phyloP scores from a whole-genome alignment of 1,284 basidiomycete species.

The Apiotrichum akiyoshidainum region DNA sequence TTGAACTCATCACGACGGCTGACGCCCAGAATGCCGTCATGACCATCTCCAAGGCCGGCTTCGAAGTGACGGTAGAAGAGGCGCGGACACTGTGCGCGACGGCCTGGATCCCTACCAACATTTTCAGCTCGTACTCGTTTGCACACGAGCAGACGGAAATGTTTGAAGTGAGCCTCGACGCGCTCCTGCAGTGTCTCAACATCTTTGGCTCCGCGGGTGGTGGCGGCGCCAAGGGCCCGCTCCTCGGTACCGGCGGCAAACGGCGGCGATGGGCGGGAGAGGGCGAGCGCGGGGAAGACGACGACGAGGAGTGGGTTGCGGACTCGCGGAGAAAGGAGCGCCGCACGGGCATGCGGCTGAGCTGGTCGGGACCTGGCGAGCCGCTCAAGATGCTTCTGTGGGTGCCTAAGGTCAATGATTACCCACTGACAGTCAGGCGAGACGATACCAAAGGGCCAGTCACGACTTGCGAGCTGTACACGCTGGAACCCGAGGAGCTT shows the following conservation, averaged over 20 bases:
- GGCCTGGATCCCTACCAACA: conserved; percentile 73
- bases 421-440: conserved; percentile 56
- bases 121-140: conserved; percentile 75
- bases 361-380: conserved; percentile 72
- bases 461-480: conserved; percentile 81
- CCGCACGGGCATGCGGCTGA: conserved; percentile 75
- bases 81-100: conserved; percentile 72
- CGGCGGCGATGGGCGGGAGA: conserved; percentile 53
- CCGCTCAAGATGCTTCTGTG: conserved; percentile 77
- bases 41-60: conserved; percentile 64
- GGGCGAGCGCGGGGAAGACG: conserved; percentile 51
- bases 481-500: conserved; percentile 76
- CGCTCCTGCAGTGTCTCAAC: conserved; percentile 82
- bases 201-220: conserved; percentile 75
- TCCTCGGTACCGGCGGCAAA: conserved; percentile 14
- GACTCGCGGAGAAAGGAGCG: conserved; percentile 13
- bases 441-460: conserved; percentile 80
- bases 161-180: conserved; percentile 78
- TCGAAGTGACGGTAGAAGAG: conserved; percentile 85
- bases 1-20: conserved; percentile 10
- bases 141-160: conserved; percentile 41
- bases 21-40: conserved; percentile 68
- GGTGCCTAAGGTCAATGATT: neutral
- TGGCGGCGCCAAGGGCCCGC: conserved; percentile 2
- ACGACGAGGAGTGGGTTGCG: conserved; percentile 30